A percentile compares a stretch with the other conserved stretches of the same genome.
phyloP scores from a whole-genome alignment of 2,329 filamentous ascomycete genomes.

The Huntiella savannae region DNA sequence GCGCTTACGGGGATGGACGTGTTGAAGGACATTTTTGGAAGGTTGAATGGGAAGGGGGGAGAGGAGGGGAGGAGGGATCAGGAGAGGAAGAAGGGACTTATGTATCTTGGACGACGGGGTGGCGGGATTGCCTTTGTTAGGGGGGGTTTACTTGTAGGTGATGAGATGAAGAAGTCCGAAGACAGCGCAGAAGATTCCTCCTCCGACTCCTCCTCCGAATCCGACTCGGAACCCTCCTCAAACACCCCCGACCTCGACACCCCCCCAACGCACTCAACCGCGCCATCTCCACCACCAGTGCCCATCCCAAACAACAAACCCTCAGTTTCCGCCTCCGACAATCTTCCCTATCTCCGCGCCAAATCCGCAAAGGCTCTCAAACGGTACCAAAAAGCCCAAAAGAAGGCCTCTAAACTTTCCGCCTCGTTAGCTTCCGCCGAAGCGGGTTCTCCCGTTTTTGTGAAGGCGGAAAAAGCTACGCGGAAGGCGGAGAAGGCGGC shows the following conservation, averaged over 20 bases:
- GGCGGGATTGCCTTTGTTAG: constrained; percentile 71
- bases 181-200: not conserved
- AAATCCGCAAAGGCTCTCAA: too few species aligned
- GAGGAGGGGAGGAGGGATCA: constrained; percentile 38
- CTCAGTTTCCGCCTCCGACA: not conserved
- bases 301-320: constrained; percentile 4
- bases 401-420: not conserved
- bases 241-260: not conserved
- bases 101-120: constrained; percentile 50
- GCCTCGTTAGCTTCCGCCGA: not conserved
- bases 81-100: constrained; percentile 47
- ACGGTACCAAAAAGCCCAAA: not conserved
- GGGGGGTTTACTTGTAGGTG: constrained; percentile 45
- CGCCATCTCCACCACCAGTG: constrained; percentile 4
- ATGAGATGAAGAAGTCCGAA: constrained; percentile 13
- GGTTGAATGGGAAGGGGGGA: constrained; percentile 75
- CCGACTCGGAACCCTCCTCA: not conserved
- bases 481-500: constrained; percentile 9
- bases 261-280: constrained; percentile 6
- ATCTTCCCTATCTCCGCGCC: not conserved
- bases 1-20: constrained; percentile 71
- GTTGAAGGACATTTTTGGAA: constrained; percentile 68
- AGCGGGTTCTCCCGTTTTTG: not conserved
- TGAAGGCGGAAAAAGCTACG: constrained; percentile 3
- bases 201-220: constrained; percentile 1